A percentile compares a stretch with the other conserved stretches of the same genome.
Conservation (phyloP, 2,329 filamentous ascomycete genomes). For the Colletotrichum acutatum region DNA sequence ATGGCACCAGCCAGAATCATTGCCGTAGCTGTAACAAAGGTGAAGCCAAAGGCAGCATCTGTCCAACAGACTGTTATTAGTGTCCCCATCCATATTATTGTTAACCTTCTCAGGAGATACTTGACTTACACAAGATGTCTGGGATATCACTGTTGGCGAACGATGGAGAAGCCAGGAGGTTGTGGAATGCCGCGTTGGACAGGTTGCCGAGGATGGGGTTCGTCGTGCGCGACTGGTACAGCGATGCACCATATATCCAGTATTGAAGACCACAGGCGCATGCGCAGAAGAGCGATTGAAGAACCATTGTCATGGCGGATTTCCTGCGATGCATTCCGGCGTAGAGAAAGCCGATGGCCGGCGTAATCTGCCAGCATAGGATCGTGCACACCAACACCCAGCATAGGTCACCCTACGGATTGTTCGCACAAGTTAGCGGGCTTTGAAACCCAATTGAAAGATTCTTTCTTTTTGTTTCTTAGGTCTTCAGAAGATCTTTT, state of each 20-base stretch:
- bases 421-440: background rate
- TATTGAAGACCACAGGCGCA: conserved; percentile 57
- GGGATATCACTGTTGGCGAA: conserved; percentile 50
- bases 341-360: conserved; percentile 52
- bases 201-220: conserved; percentile 49
- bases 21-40: conserved; percentile 51
- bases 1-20: conserved; percentile 53
- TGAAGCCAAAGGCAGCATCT: conserved; percentile 49
- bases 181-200: conserved; percentile 48
- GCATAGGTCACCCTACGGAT: conserved; percentile 51
- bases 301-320: conserved; percentile 55
- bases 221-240: conserved; percentile 51
- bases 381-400: conserved; percentile 53
- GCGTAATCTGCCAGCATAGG: conserved; percentile 52
- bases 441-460: no score
- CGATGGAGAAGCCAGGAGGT: conserved; percentile 49
- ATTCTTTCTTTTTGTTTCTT: no score
- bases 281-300: conserved; percentile 59
- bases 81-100: background rate
- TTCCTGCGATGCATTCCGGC: conserved; percentile 52
- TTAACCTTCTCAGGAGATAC: no score
- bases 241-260: conserved; percentile 58
- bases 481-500: no score
- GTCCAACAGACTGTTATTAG: background rate
- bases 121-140: conserved; percentile 45